Evolutionary conservation across 2,329 filamentous ascomycete genomes (phyloP).

Genomic region (Orbilia brochopaga): DNA sequence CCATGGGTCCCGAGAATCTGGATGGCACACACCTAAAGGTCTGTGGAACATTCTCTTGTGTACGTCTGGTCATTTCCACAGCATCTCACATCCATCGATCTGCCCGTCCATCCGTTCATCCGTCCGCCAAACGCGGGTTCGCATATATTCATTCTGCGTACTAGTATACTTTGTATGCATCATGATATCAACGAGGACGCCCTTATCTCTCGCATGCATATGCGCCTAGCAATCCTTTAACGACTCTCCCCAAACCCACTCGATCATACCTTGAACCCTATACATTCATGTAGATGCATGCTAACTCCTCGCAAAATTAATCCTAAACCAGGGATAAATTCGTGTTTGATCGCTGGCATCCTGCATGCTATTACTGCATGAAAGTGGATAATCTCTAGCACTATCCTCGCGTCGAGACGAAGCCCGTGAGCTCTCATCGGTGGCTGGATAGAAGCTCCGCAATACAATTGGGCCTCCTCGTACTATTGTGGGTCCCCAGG

Average conservation of each 20-base stretch:
- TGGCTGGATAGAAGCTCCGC: background rate
- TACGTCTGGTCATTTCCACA: conserved; percentile 5
- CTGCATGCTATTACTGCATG: background rate
- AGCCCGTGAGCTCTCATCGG: background rate
- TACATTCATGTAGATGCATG: background rate
- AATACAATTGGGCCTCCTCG: background rate
- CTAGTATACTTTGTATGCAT: background rate
- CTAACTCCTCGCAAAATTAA: background rate
- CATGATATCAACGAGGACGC: background rate
- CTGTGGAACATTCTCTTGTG: conserved; percentile 9
- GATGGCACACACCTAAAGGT: conserved; percentile 2
- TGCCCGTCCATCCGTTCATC: background rate
- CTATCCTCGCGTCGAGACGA: background rate
- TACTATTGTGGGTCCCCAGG: background rate
- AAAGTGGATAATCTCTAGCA: background rate
- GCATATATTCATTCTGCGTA: background rate
- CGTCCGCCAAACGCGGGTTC: background rate
- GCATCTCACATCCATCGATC: background rate
- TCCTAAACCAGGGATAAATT: background rate
- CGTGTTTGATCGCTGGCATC: conserved; percentile 2
- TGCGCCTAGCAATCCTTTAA: too few species aligned
- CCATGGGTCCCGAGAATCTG: conserved; percentile 41
- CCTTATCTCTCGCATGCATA: background rate
- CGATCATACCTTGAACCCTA: background rate
- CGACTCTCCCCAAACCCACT: background rate